Conservation (phyloP, 306 rosid genomes). For the Senna tora region DNA sequence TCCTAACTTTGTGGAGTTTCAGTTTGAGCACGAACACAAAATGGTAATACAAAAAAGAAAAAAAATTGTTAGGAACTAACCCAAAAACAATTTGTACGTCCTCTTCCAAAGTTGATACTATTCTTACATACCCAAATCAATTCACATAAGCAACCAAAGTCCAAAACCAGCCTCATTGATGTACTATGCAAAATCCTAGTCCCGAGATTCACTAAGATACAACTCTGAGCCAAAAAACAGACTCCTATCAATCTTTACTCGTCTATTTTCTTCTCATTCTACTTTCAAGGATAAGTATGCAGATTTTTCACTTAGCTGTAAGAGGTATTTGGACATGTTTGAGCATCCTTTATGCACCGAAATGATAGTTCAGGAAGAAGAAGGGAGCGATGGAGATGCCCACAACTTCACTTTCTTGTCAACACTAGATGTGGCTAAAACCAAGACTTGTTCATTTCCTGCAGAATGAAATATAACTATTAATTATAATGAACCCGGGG, state of each 20-base stretch:
- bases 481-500: too few relatives aligned
- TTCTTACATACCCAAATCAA: conserved; percentile 29
- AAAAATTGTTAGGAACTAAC: neutral
- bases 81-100: conserved; percentile 8
- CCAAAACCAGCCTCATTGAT: conserved; percentile 39
- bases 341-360: conserved; percentile 8
- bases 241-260: conserved; percentile 17
- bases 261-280: conserved; percentile 36
- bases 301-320: conserved; percentile 28
- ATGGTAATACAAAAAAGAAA: neutral
- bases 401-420: conserved; percentile 98
- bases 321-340: conserved; percentile 21
- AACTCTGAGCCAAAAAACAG: conserved; percentile 30
- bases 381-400: conserved; percentile 68
- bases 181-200: conserved; percentile 32
- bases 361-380: conserved; percentile 44
- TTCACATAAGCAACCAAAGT: conserved; percentile 37
- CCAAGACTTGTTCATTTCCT: conserved; percentile 62
- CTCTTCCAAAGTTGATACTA: conserved; percentile 20
- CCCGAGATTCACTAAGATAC: conserved; percentile 33
- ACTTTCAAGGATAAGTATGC: conserved; percentile 30
- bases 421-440: conserved; percentile 81
- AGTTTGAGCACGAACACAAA: too few relatives aligned
- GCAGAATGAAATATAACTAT: conserved; percentile 19
- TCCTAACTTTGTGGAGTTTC: too few relatives aligned